Evolutionary conservation across 2,329 filamentous ascomycete species (phyloP), one percentile per base, ranked within the genome.

Genomic region (Beauveria scarabaeidicola): DNA sequence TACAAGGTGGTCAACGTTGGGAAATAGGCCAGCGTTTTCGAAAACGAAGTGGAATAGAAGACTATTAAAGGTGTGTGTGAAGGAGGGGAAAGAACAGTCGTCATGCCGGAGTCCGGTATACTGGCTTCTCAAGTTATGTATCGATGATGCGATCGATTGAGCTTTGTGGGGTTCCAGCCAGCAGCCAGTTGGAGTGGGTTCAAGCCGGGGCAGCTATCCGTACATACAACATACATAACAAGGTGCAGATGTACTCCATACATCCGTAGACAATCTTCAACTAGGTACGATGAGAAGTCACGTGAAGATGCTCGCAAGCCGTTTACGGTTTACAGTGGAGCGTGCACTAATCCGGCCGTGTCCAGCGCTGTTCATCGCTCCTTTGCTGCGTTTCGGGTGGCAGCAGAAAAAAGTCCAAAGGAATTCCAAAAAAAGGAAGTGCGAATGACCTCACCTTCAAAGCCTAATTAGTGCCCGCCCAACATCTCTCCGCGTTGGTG

Each of bases 131-230:
- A 4, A 46, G 38, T 17, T 47, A 36, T 36, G 32, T 19, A 59
- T 59, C 57, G 48, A 59, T 59, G 57, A 59, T 59, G 57, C 57
- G 57, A 59, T 59, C 41, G 57, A 53, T 40, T 38, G 27, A 32
- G 27, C 17, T 36, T 27, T 52, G 57, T 59, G 57, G 57, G 27
- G 57, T 59, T n/a, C n/a, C n/a, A n/a, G n/a, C 23, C 55, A 21
- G 55, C 8, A 58, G 17, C 2, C 19, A 9, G 9, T 13, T 54
- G 4, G 3, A 23, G 6, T 5, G 15, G 23, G 23, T 8, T 6
- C 29, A 19, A 46, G 46, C 23, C 25, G 38, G 27, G 56, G 25
- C 19, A 8, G n/a, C 17, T 17, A n/a, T n/a, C n/a, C n/a, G n/a
- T n/a, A n/a, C n/a, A n/a, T n/a, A n/a, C n/a, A n/a, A n/a, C n/a